A percentile compares a stretch with the other conserved stretches of the same genome.
Evolutionary conservation across 371 early-diverging fungal genomes (phyloP).

Genomic region (Dichotomocladium elegans): DNA sequence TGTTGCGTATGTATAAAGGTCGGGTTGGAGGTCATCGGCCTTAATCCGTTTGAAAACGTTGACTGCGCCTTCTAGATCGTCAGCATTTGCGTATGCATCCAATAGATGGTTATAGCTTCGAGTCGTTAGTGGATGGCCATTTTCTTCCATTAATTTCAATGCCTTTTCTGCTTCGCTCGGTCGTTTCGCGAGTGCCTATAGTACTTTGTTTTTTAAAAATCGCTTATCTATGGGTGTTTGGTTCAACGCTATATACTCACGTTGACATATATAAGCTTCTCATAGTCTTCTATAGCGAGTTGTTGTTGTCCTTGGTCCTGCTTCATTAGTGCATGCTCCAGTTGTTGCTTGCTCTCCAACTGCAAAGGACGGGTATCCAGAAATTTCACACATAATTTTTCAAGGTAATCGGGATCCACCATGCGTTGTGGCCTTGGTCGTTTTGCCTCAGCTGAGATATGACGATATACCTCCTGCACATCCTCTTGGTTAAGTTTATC

Average conservation of each 20-base stretch:
- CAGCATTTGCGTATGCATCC: conserved; percentile 73
- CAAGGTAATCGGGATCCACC: conserved; percentile 41
- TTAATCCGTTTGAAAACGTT: conserved; percentile 50
- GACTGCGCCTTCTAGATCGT: conserved; percentile 58
- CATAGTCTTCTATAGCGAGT: conserved; percentile 35
- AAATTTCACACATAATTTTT: conserved; percentile 38
- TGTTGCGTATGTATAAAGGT: conserved; percentile 62
- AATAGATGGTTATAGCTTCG: conserved; percentile 72
- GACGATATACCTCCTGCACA: conserved; percentile 24
- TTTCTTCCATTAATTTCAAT: conserved; percentile 61
- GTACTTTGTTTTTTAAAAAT: background rate
- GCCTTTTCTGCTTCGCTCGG: conserved; percentile 69
- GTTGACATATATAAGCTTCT: conserved; percentile 72
- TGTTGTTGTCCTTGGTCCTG: background rate
- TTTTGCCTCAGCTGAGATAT: conserved; percentile 26
- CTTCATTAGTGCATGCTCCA: background rate
- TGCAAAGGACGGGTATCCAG: conserved; percentile 31
- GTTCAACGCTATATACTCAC: conserved; percentile 12
- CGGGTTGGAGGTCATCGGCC: conserved; percentile 48
- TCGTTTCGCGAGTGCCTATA: conserved; percentile 56
- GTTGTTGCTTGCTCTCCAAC: background rate
- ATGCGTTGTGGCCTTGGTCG: conserved; percentile 30
- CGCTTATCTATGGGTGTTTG: too few species aligned
- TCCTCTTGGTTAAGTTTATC: conserved; percentile 24
- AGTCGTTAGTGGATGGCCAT: conserved; percentile 61